phyloP scores from a whole-genome alignment of 2,329 filamentous ascomycete genomes.

The Venturia aucupariae region DNA sequence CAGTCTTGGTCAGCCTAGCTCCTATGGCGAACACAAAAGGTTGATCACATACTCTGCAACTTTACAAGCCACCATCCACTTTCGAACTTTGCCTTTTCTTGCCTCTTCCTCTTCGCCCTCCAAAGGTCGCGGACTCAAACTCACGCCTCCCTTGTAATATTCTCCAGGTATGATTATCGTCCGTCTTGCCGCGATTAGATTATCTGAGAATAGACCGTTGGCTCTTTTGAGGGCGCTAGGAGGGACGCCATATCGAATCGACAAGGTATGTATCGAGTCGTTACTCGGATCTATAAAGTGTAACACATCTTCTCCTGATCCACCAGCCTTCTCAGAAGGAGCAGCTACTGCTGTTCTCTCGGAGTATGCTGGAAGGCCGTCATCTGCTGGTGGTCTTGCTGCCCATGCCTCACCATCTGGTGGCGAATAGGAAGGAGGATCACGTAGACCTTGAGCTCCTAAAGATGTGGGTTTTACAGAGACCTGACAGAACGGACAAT shows the following conservation, averaged over 20 bases:
- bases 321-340: slow-evolving; percentile 1
- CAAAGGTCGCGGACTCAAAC: slow-evolving; percentile 60
- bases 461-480: slow-evolving; percentile 51
- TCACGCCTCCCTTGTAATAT: slow-evolving; percentile 57
- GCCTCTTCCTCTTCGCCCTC: slow-evolving; percentile 66
- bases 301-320: slow-evolving; percentile 45
- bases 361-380: slow-evolving; percentile 5
- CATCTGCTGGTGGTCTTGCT: not conserved
- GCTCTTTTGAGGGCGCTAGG: slow-evolving; percentile 50
- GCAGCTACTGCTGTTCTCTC: not conserved
- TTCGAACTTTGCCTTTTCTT: slow-evolving; percentile 59
- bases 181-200: slow-evolving; percentile 58
- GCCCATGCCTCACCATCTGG: slow-evolving; percentile 22
- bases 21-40: slow-evolving; percentile 12
- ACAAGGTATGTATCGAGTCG: slow-evolving; percentile 60
- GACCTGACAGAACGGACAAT: slow-evolving; percentile 70
- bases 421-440: slow-evolving; percentile 57
- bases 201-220: slow-evolving; percentile 64
- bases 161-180: slow-evolving; percentile 64
- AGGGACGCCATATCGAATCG: slow-evolving; percentile 63
- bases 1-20: slow-evolving; percentile 26
- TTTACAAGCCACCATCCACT: slow-evolving; percentile 74
- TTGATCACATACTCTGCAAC: slow-evolving; percentile 54
- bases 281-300: slow-evolving; percentile 65
- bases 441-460: slow-evolving; percentile 46